phyloP scores from a whole-genome alignment of 2,329 filamentous ascomycete species.

The Saccharata proteae region DNA sequence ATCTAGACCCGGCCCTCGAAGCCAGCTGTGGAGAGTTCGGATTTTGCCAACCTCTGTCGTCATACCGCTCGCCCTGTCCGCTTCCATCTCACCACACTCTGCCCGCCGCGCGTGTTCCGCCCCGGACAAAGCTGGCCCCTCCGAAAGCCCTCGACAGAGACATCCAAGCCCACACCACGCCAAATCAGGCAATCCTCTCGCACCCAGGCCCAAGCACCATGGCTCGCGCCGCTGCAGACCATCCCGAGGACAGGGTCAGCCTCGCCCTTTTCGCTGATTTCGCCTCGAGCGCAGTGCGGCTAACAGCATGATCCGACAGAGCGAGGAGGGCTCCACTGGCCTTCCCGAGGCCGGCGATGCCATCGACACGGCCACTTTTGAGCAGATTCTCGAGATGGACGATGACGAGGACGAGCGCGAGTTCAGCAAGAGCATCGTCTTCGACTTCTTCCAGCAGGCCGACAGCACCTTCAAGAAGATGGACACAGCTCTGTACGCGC shows the following conservation, averaged over 20 bases:
- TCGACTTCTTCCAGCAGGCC: conserved; percentile 87
- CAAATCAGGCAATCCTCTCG: too few relatives aligned
- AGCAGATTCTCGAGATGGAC: conserved; percentile 97
- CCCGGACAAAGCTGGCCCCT: too few relatives aligned
- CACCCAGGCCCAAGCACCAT: too few relatives aligned
- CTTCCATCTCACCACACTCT: too few relatives aligned
- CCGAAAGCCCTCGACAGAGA: too few relatives aligned
- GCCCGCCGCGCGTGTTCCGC: too few relatives aligned
- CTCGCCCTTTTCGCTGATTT: conserved; percentile 3
- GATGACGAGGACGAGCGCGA: conserved; percentile 75
- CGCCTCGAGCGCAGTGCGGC: conserved; percentile 6
- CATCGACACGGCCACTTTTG: conserved; percentile 72
- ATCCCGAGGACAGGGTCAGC: conserved; percentile 11
- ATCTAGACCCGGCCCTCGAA: too few relatives aligned
- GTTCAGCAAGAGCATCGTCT: conserved; percentile 81
- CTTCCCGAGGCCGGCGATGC: conserved; percentile 57
- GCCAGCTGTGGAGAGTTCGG: too few relatives aligned
- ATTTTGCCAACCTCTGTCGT: too few relatives aligned
- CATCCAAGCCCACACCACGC: too few relatives aligned
- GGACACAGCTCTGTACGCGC: conserved; percentile 67
- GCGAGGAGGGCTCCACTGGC: conserved; percentile 36
- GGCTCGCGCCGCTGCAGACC: too few relatives aligned
- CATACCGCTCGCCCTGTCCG: too few relatives aligned
- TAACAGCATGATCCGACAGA: conserved; percentile 19
- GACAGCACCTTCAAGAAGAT: conserved; percentile 76